Evolutionary conservation across 2,329 filamentous ascomycete genomes (phyloP).

Genomic region (Fusarium sp.): DNA sequence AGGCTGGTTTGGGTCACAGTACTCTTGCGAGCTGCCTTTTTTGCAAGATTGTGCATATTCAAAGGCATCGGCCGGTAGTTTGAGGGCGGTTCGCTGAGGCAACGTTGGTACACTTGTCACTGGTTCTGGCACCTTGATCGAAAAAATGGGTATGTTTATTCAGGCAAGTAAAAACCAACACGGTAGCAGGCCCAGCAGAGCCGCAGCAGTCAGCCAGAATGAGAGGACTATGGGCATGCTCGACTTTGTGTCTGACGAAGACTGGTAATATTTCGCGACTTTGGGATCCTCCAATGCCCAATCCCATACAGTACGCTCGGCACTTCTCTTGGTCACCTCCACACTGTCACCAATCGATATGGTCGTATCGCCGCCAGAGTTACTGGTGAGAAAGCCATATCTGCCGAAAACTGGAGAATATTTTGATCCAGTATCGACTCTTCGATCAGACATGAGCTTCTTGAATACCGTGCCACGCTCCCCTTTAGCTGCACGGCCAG

Average conservation of each 20-base stretch:
- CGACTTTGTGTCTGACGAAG: constrained; percentile 7
- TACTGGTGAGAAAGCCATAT: constrained; percentile 70
- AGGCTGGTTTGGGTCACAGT: constrained; percentile 10
- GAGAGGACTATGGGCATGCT: constrained; percentile 27
- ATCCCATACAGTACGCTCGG: constrained; percentile 65
- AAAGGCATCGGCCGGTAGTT: neutral
- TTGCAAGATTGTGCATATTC: neutral
- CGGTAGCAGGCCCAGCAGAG: constrained; percentile 29
- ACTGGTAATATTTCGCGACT: constrained; percentile 44
- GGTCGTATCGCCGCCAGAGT: constrained; percentile 37
- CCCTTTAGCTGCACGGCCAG: constrained; percentile 67
- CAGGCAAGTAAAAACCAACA: constrained; percentile 33
- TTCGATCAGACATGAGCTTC: constrained; percentile 75
- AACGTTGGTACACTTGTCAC: constrained; percentile 14
- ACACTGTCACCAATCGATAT: constrained; percentile 61
- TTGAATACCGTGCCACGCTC: constrained; percentile 73
- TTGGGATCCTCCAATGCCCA: constrained; percentile 55
- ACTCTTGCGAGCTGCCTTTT: constrained; percentile 2
- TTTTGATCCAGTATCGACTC: constrained; percentile 75
- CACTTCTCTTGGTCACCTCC: constrained; percentile 60
- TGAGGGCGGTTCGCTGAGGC: constrained; percentile 2
- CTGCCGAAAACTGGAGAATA: constrained; percentile 79
- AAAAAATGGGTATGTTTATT: constrained; percentile 12
- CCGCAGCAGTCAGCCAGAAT: constrained; percentile 30
- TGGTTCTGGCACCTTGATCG: neutral